Conservation (phyloP, 805 yeast genomes). For the Lachancea mirantina region DNA sequence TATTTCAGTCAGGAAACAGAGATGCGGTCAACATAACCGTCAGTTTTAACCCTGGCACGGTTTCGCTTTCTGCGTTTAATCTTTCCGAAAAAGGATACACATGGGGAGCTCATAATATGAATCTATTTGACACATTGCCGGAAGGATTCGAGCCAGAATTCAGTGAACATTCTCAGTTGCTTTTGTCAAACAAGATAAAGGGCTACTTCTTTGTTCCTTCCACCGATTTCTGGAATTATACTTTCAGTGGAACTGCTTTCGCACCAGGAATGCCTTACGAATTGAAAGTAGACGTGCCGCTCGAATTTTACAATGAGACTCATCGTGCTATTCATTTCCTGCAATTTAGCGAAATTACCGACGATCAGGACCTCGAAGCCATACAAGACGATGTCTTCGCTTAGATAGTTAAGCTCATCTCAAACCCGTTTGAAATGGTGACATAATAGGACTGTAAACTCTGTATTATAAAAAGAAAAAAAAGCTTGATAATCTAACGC, state of each 20-base stretch:
- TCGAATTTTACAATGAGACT: conserved; percentile 72
- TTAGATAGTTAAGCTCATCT: conserved; percentile 23
- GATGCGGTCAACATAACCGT: conserved; percentile 54
- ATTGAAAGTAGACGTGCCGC: conserved; percentile 70
- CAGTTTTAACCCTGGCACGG: conserved; percentile 75
- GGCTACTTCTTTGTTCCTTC: conserved; percentile 87
- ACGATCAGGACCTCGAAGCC: conserved; percentile 48
- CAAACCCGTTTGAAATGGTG: too few relatives aligned
- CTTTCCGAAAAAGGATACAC: conserved; percentile 56
- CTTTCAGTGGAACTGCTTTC: conserved; percentile 85
- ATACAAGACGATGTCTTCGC: conserved; percentile 61
- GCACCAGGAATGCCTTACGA: conserved; percentile 50
- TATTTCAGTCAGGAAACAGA: conserved; percentile 31
- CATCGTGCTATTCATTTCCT: conserved; percentile 88
- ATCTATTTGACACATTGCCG: conserved; percentile 48
- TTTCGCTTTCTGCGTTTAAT: conserved; percentile 62
- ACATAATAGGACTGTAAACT: too few relatives aligned
- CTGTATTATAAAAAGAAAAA: too few relatives aligned
- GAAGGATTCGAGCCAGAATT: conserved; percentile 59
- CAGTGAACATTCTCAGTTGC: conserved; percentile 56
- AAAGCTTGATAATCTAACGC: too few relatives aligned
- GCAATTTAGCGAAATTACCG: conserved; percentile 61
- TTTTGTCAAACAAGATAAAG: conserved; percentile 63
- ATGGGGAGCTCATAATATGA: conserved; percentile 71
- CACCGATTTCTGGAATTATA: conserved; percentile 81